A percentile compares a stretch with the other conserved stretches of the same genome.
Evolutionary conservation across 495 filamentous ascomycete genomes (phyloP).

Genomic region (Coniosporium apollinis): DNA sequence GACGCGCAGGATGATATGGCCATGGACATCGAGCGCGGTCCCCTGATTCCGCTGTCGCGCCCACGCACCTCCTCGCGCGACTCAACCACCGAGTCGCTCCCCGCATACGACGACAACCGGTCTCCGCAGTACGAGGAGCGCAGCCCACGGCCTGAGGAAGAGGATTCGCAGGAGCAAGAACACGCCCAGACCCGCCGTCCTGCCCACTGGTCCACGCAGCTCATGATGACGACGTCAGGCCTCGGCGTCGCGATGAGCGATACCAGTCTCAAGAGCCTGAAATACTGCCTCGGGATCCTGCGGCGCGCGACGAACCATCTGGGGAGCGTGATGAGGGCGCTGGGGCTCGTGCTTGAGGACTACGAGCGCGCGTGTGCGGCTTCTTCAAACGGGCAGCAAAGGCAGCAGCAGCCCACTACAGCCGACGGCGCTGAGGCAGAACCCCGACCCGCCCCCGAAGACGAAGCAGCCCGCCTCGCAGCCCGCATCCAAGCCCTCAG

Average conservation of each 20-base stretch:
- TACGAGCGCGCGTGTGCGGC: conserved; percentile 38
- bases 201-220: conserved; percentile 50
- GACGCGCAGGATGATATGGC: not conserved
- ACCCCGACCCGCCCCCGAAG: conserved; percentile 18
- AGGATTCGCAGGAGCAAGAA: conserved; percentile 1
- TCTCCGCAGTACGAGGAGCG: conserved; percentile 55
- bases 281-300: conserved; percentile 62
- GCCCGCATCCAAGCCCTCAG: conserved; percentile 51
- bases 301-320: conserved; percentile 61
- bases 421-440: not conserved
- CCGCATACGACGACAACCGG: conserved; percentile 61
- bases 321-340: conserved; percentile 44
- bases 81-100: conserved; percentile 46
- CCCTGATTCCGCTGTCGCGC: conserved; percentile 17
- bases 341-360: conserved; percentile 56
- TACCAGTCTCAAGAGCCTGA: conserved; percentile 57
- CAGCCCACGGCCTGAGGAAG: conserved; percentile 9
- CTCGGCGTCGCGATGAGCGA: conserved; percentile 78
- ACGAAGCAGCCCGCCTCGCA: conserved; percentile 27
- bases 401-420: conserved; percentile 6
- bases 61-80: conserved; percentile 11
- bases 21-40: conserved; percentile 2
- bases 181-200: conserved; percentile 5
- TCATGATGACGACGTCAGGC: conserved; percentile 71
- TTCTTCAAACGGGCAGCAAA: conserved; percentile 9